Percentiles rank a stretch among this genome's conserved stretches.
Conservation (phyloP, 768 basidiomycete genomes). For the Rhizopogon rudus region DNA sequence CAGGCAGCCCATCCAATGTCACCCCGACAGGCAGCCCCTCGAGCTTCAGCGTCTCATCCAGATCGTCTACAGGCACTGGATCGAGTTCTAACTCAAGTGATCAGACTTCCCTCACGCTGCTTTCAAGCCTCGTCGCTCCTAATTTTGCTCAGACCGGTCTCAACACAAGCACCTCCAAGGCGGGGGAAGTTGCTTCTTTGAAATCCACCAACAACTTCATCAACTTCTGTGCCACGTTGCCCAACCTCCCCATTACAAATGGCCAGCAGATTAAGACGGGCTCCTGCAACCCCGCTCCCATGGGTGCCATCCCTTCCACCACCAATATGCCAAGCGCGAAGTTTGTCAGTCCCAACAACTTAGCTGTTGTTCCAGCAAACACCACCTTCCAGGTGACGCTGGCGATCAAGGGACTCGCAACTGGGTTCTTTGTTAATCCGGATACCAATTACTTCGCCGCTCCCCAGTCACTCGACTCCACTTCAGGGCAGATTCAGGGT, state of each 20-base stretch:
- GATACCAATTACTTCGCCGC: conserved; percentile 48
- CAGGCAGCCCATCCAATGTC: conserved; percentile 3
- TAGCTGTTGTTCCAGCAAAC: conserved; percentile 37
- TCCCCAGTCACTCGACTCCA: conserved; percentile 44
- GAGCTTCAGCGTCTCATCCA: conserved; percentile 8
- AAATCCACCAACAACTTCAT: conserved; percentile 74
- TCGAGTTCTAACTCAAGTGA: conserved; percentile 13
- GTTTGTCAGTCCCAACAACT: conserved; percentile 45
- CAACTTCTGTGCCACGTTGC: conserved; percentile 52
- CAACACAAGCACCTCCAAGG: conserved; percentile 15
- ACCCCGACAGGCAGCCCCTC: conserved; percentile 1
- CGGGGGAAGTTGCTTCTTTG: conserved; percentile 51
- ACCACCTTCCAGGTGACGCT: conserved; percentile 49
- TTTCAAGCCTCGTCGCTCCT: conserved; percentile 44
- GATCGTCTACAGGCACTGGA: conserved; percentile 9
- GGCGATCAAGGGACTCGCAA: conserved; percentile 37
- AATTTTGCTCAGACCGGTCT: conserved; percentile 55
- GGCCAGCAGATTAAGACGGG: conserved; percentile 48
- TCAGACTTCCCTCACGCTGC: conserved; percentile 32
- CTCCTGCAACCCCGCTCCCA: conserved; percentile 58
- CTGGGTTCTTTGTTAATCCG: conserved; percentile 58
- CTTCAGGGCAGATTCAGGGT: conserved; percentile 48
- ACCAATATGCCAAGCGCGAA: conserved; percentile 51
- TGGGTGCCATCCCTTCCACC: conserved; percentile 51
- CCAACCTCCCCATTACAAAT: conserved; percentile 52